These are phyloP conservation scores for Pleurotus salmoneostramineus DNA, from an alignment of 768 basidiomycete genomes.

Conservation along the genomic window DNA sequence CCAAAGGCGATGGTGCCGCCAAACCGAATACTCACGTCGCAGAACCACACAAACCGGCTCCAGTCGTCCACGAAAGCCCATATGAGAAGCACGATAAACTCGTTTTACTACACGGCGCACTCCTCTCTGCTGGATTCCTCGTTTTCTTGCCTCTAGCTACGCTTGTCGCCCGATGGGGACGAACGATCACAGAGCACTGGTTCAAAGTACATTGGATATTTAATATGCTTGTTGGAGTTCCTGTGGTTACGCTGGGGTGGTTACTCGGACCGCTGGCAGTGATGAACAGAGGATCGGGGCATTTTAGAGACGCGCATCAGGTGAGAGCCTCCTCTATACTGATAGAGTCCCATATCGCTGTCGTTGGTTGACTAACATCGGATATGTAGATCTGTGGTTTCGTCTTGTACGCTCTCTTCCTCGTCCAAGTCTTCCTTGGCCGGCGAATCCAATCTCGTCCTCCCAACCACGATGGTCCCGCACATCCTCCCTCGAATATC, in stretches of 20 bases:
- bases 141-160: constrained; percentile 51
- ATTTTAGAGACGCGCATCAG: constrained; percentile 49
- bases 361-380: background rate
- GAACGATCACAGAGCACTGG: constrained; percentile 51
- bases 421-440: constrained; percentile 50
- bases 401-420: constrained; percentile 45
- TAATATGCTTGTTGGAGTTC: constrained; percentile 44
- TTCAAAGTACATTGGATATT: constrained; percentile 50
- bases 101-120: constrained; percentile 48
- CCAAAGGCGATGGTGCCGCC: background rate
- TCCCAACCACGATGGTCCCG: constrained; percentile 25
- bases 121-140: constrained; percentile 52
- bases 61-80: background rate
- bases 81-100: constrained; percentile 31
- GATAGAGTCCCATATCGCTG: background rate
- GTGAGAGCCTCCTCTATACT: constrained; percentile 15
- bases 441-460: constrained; percentile 39
- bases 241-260: constrained; percentile 46
- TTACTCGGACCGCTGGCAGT: constrained; percentile 46
- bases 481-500: constrained; percentile 52
- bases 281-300: constrained; percentile 31
- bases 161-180: constrained; percentile 49
- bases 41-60: background rate
- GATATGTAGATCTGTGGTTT: constrained; percentile 44
- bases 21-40: background rate